Conservation (phyloP, 176 grass and related monocot species). For the Avena insularis region DNA sequence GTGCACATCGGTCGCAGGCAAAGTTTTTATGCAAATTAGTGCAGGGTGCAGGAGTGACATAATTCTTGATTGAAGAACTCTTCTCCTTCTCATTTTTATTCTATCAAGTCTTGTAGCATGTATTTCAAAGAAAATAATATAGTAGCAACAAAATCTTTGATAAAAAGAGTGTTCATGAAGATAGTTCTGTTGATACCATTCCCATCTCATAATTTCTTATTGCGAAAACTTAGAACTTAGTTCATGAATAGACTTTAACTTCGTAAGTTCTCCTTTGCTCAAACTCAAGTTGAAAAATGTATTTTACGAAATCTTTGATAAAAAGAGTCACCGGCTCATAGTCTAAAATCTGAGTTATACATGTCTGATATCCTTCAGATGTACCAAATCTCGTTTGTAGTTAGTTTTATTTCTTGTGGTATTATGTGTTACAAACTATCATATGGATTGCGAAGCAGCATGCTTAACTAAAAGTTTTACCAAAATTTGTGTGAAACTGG, state of each 20-base stretch:
- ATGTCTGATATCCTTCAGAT: too few relatives aligned
- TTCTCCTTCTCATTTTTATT: neutral
- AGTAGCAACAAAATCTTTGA: neutral
- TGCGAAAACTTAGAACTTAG: neutral
- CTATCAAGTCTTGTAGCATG: neutral
- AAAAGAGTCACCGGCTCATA: too few relatives aligned
- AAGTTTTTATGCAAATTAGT: constrained; percentile 67
- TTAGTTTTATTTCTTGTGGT: too few relatives aligned
- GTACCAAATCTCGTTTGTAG: too few relatives aligned
- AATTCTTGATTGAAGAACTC: constrained; percentile 23
- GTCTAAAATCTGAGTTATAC: too few relatives aligned
- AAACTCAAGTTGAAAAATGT: neutral
- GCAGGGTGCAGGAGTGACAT: constrained; percentile 78
- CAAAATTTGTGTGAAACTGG: too few relatives aligned
- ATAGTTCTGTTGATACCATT: neutral
- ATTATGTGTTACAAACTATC: too few relatives aligned
- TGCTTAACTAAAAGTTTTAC: too few relatives aligned
- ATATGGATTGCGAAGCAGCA: too few relatives aligned
- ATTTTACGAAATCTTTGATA: neutral
- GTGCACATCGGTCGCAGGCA: constrained; percentile 58
- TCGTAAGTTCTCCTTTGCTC: neutral
- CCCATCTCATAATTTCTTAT: neutral
- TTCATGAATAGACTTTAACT: neutral
- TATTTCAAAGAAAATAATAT: constrained; percentile 30
- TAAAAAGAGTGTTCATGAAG: neutral